Evolutionary conservation across 2,329 filamentous ascomycete genomes (phyloP), one percentile per base, ranked within the genome.

Genomic region (Ambrosiella cleistominuta): DNA sequence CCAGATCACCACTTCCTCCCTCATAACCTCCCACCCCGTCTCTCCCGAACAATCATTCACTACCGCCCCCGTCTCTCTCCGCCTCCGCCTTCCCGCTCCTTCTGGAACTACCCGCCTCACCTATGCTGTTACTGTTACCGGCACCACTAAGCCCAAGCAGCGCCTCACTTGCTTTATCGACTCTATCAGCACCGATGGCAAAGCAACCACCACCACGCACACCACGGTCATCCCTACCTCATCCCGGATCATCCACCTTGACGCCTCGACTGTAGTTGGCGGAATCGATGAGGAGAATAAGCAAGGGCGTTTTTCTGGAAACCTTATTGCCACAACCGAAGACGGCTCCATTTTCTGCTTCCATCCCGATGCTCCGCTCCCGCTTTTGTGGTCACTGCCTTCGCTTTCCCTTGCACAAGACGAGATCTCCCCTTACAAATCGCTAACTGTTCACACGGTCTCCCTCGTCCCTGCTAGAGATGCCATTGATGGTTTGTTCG

Each of bases 21-120:
- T 83, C 61, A 75, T 84, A 64, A 83, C 81, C 6, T 84, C 81
- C 1, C 84, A 84, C 66, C 80, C 81, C 19, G 76, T 85, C 61
- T 78, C 81, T 35, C 82, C 81, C 1, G 79, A 83, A 66, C 77
- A 81, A 57, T 74, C 73, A 56, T 82, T 85, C 66, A 79, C 79
- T 57, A 83, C 81, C 67, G 68, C 80, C 7, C 76, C 80, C 17
- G 76, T 74, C 66, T 84, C 81, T 13, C 67, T 82, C 47, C 74
- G 79, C 63, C 71, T 74, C 62, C 74, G 78, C 63, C 71, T 71
- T 51, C 67, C 74, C 9, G 71, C 72, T 19, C 71, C 69, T 57
- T 74, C 69, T 62, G 73, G 75, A 60, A 69, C 78, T 38, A 71
- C 74, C 45, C 74, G 81, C 63, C 80, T 80, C 64, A 84, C 81